Evolutionary conservation across 2,329 filamentous ascomycete genomes (phyloP), one percentile per base, ranked within the genome.

Genomic region (Penicillium sp.): DNA sequence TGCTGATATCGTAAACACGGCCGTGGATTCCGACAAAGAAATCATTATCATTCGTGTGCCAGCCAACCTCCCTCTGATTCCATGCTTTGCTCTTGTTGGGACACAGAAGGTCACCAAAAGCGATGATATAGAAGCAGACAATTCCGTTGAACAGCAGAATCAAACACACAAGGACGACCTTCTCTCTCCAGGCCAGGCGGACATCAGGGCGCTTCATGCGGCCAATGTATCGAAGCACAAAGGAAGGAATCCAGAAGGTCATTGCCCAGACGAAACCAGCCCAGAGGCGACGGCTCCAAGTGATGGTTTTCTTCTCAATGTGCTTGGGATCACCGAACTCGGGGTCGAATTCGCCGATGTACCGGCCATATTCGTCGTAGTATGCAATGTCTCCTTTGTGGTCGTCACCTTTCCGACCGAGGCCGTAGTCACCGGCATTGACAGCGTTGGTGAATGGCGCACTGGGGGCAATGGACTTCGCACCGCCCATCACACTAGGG

Each of bases 201-300:
- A 99, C 91, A 75, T 99, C 94, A 1, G 92, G 94, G 53, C 94
- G 87, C 77, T 96, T 95, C 94, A 99, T 99, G 22, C 93, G 89
- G 31, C 94, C 94, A 55, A 97, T 69, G 57, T 82, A 88, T n/a
- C 84, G 83, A 16, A 99, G 84, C 2, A 89, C 62, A 45, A 90
- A 89, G 0, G 93, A 97, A 0, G 94, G 94, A 62, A 97, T 94
- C 89, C 90, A 97, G 71, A 91, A 97, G 0, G 94, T 99, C 46
- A 95, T 63, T 1, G 84, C 83, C 91, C 92, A 97, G 3, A 94
- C 90, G 38, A 94, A 74, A 1, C 75, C 83, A 25, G 96, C 86
- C 94, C 94, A 99, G 2, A 85, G 68, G 38, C 89, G 87, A 61
- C 94, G 86, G 43, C 81, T 78, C 3, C 76, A 69, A 0, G 86